Percentiles rank a stretch among this genome's conserved stretches.
These are phyloP conservation scores for Aureobasidium sp. DNA, from an alignment of 2,329 filamentous ascomycete genomes.

Conservation along the genomic window DNA sequence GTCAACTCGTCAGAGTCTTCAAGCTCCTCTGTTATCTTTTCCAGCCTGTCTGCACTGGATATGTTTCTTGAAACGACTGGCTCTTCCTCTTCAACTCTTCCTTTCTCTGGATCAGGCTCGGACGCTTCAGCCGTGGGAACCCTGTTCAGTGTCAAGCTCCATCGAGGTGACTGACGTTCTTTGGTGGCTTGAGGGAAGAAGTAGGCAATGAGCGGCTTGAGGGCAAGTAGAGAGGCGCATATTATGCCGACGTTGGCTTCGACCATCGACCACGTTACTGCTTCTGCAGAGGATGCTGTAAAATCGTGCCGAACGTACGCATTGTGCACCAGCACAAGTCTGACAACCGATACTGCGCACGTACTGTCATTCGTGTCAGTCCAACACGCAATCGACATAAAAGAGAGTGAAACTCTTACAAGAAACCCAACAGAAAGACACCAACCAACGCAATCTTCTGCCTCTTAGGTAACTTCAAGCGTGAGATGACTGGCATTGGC, in stretches of 20 bases:
- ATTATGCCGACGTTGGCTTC: conserved; percentile 40
- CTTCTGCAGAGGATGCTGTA: conserved; percentile 31
- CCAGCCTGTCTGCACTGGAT: not conserved
- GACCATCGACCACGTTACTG: conserved; percentile 34
- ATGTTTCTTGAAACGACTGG: not conserved
- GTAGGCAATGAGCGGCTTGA: conserved; percentile 35
- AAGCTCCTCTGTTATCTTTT: not conserved
- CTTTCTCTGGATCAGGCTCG: not conserved
- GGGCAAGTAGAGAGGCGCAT: conserved; percentile 37
- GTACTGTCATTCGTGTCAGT: not conserved
- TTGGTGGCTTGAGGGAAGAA: conserved; percentile 25
- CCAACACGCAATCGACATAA: not conserved
- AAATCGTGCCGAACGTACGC: conserved; percentile 2
- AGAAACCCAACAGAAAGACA: conserved; percentile 31
- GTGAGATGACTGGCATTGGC: conserved; percentile 28
- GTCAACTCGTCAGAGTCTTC: conserved; percentile 7
- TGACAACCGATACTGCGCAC: conserved; percentile 11
- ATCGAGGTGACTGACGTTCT: conserved; percentile 20
- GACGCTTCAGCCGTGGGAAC: not conserved
- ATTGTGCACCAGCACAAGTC: conserved; percentile 7
- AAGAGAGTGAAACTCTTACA: conserved; percentile 27
- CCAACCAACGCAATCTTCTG: conserved; percentile 29
- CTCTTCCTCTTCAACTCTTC: not conserved
- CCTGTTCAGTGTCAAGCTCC: conserved; percentile 6
- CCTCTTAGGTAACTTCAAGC: conserved; percentile 26